A percentile compares a stretch with the other conserved stretches of the same genome.
Conservation (phyloP, 208 protist genomes). For the Trypanosomatidae sp. region DNA sequence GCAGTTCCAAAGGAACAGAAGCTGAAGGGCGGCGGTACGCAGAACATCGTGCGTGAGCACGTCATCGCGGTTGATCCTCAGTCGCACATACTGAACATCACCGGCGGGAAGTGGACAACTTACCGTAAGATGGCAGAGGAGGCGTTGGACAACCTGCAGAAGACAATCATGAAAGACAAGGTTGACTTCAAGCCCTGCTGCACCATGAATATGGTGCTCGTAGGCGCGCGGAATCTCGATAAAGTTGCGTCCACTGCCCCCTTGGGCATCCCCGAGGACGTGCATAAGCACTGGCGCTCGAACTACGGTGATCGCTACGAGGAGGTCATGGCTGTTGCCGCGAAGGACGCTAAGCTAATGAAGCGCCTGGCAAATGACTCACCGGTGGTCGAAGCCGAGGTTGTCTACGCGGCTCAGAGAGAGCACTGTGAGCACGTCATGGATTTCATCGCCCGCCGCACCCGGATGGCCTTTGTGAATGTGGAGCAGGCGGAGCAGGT, state of each 20-base stretch:
- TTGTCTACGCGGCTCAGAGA: slow-evolving; percentile 66
- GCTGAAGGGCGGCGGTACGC: slow-evolving; percentile 32
- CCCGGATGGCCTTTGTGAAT: slow-evolving; percentile 91
- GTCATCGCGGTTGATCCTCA: slow-evolving; percentile 74
- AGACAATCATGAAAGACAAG: slow-evolving; percentile 44
- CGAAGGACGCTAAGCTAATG: slow-evolving; percentile 34
- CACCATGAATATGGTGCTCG: slow-evolving; percentile 72
- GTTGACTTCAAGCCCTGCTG: slow-evolving; percentile 51
- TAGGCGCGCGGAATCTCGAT: slow-evolving; percentile 72
- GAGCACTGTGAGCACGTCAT: slow-evolving; percentile 91
- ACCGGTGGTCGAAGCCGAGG: slow-evolving; percentile 89
- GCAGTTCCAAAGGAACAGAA: slow-evolving; percentile 32
- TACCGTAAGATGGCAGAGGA: slow-evolving; percentile 96
- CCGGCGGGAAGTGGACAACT: slow-evolving; percentile 97
- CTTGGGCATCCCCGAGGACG: slow-evolving; percentile 50
- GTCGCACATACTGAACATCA: slow-evolving; percentile 81
- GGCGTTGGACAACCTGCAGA: slow-evolving; percentile 65
- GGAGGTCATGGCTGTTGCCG: slow-evolving; percentile 40
- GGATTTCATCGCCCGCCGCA: slow-evolving; percentile 93
- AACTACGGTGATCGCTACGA: slow-evolving; percentile 71
- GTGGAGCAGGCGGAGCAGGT: slow-evolving; percentile 51
- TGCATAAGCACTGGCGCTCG: slow-evolving; percentile 65
- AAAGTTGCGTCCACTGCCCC: slow-evolving; percentile 25
- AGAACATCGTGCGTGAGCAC: slow-evolving; percentile 94
- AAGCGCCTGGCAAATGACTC: slow-evolving; percentile 46